Evolutionary conservation across 1,284 basidiomycete genomes (phyloP), one percentile per base, ranked within the genome.

Genomic region (Fomes fomentarius): DNA sequence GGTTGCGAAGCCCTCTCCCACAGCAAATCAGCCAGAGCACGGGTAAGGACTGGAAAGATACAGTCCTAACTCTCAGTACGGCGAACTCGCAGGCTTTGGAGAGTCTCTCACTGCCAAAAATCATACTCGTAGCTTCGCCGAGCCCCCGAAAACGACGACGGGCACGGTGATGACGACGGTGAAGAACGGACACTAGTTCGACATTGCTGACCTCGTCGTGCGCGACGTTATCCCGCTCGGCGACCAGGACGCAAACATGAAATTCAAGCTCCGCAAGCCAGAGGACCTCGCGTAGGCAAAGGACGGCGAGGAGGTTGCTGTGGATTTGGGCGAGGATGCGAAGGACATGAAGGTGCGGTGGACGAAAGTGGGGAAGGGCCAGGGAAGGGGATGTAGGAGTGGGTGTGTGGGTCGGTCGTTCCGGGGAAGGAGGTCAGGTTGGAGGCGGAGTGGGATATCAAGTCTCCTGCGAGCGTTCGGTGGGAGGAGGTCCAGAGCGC

Each of bases 21-120:
- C 76, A 82, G 0, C 71, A 72, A 33, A 74, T 87, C 51, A 69
- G 66, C 1, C 84, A 87, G 61, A 69, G 64, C 55, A 84, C 84
- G 0, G 84, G 84, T 9, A 84, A 87, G 63, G 80, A 84, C 57
- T 87, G 84, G 84, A 73, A 61, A 15, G 71, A 58, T n/a, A 24
- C 40, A 14, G 22, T 26, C 4, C 38, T 58, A 21, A 58, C 52
- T 5, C 41, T 58, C 5, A 54, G 56, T 37, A 58, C 52, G 1
- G 56, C 52, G 4, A 47, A 17, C 25, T 54, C 56, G 7, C 52
- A 54, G 17, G 44, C 56, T 4, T 40, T 43, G 14, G 30, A 24
- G 15, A 47, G 38, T 19, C 51, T 52, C 30, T 35, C 51, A n/a
- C 41, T 58, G 8, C 56, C 56, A 3, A 34, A 33, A 15, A 9